These are phyloP conservation scores for Dioszegia crocea DNA, from an alignment of 768 basidiomycete species.

Conservation along the genomic window DNA sequence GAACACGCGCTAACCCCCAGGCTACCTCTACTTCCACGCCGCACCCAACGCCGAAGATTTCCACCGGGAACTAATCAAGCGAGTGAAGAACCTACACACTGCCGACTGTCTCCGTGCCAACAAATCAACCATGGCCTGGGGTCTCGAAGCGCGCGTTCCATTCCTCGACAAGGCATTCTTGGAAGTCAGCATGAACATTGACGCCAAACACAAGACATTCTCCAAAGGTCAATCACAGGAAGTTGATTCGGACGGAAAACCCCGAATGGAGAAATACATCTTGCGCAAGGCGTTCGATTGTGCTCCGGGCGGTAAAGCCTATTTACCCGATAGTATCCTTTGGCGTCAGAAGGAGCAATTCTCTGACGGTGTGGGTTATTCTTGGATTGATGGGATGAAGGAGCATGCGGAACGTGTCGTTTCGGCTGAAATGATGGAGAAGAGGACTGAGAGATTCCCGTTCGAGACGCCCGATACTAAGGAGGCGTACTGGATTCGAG, in stretches of 20 bases:
- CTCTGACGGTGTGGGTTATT: slow-evolving; percentile 97
- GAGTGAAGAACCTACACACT: slow-evolving; percentile 96
- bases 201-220: slow-evolving; percentile 84
- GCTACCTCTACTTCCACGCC: slow-evolving; percentile 99
- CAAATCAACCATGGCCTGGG: slow-evolving; percentile 99
- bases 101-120: slow-evolving; percentile 96
- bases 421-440: slow-evolving; percentile 74
- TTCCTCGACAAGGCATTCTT: slow-evolving; percentile 97
- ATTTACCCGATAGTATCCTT: slow-evolving; percentile 86
- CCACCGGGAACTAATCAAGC: slow-evolving; percentile 89
- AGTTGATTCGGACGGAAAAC: slow-evolving; percentile 76
- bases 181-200: slow-evolving; percentile 85
- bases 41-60: slow-evolving; percentile 83
- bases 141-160: slow-evolving; percentile 94
- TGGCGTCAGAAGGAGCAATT: slow-evolving; percentile 98
- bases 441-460: slow-evolving; percentile 69
- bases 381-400: slow-evolving; percentile 98
- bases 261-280: slow-evolving; percentile 98
- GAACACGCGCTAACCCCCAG: slow-evolving; percentile 43
- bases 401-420: slow-evolving; percentile 70
- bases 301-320: slow-evolving; percentile 71
- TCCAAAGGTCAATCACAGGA: slow-evolving; percentile 69
- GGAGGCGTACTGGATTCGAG: slow-evolving; percentile 88
- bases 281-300: slow-evolving; percentile 93
- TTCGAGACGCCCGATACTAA: slow-evolving; percentile 86